These are phyloP conservation scores for Kwoniella bestiolae DNA, from an alignment of 768 basidiomycete genomes.

Conservation along the genomic window DNA sequence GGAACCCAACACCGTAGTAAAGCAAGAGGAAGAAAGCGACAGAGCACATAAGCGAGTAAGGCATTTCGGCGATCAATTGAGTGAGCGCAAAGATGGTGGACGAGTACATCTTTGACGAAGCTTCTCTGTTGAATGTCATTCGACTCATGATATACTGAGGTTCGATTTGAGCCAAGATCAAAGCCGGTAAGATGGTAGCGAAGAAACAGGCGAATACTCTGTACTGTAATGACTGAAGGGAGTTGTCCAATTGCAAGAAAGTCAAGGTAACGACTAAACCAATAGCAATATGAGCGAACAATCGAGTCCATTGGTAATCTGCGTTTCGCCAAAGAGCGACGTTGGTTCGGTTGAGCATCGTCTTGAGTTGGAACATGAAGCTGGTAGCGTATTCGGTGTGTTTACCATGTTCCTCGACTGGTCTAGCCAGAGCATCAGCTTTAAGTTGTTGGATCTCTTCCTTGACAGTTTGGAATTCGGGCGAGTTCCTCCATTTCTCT, in stretches of 20 bases:
- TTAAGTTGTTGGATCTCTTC: conserved; percentile 62
- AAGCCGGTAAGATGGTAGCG: conserved; percentile 65
- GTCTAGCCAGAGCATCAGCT: conserved; percentile 41
- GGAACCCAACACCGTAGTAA: conserved; percentile 56
- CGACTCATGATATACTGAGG: conserved; percentile 80
- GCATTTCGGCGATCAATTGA: conserved; percentile 80
- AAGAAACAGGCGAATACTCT: conserved; percentile 72
- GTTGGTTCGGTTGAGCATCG: conserved; percentile 65
- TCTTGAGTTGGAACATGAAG: conserved; percentile 72
- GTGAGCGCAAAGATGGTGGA: conserved; percentile 82
- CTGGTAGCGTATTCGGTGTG: conserved; percentile 63
- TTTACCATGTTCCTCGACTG: conserved; percentile 28
- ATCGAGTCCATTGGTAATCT: conserved; percentile 80
- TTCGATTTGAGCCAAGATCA: conserved; percentile 79
- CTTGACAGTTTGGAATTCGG: conserved; percentile 62
- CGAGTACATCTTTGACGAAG: conserved; percentile 82
- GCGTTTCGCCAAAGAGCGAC: conserved; percentile 78
- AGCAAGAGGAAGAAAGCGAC: conserved; percentile 71
- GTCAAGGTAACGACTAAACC: conserved; percentile 67
- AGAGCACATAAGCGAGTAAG: conserved; percentile 65
- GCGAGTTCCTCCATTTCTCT: conserved; percentile 77
- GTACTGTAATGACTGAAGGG: conserved; percentile 69
- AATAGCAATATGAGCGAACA: conserved; percentile 71
- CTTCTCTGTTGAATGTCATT: conserved; percentile 63
- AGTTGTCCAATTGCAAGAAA: conserved; percentile 68